Base-by-base conservation (phyloP, 2,329 filamentous ascomycete genomes). In the Fusarium algeriense region DNA sequence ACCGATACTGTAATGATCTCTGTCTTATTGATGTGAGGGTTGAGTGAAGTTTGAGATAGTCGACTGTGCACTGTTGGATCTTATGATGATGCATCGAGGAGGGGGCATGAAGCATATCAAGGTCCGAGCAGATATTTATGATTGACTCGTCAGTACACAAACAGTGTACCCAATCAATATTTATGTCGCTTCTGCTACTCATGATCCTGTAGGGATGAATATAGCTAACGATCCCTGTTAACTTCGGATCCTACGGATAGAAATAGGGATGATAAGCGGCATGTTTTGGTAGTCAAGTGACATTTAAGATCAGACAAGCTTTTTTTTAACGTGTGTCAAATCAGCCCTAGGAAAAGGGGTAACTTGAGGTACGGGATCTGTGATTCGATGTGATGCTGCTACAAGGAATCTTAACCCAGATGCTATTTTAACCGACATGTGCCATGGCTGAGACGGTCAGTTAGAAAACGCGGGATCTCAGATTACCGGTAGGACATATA, bases 331-430 rank as follows among this genome's bases (percentile, higher is more conserved):
- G 41, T 41, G 37, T 54, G 28, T 32, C 23, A 20, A 28, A 43
- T 67, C 67, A 70, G 67, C 55, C 67, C 55, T 70, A 70, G 43
- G 35, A 20, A 58, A 54, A 67, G 67, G 67, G 67, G 67, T 20
- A 61, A 41, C 35, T 35, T 7, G 15, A 44, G 1, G 28, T 1
- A 4, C 1, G 12, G 53, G 30, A 48, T 26, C n/a, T n/a, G 20
- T 46, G 17, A 28, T 23, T 55, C 49, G 35, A 53, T 30, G 35
- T 17, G 23, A 53, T 53, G 35, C 23, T 53, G 35, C 23, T 17
- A 30, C n/a, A 40, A 6, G 38, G 5, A 20, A 40, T 53, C 17
- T 30, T 19, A 41, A n/a, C 3, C 7, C 14, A 41, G n/a, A 12
- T 41, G 19, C 7, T 7, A 41, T 15, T 23, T n/a, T 20, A 17